phyloP scores from a whole-genome alignment of 2,329 filamentous ascomycete species.

The Paradendryphiella salina region DNA sequence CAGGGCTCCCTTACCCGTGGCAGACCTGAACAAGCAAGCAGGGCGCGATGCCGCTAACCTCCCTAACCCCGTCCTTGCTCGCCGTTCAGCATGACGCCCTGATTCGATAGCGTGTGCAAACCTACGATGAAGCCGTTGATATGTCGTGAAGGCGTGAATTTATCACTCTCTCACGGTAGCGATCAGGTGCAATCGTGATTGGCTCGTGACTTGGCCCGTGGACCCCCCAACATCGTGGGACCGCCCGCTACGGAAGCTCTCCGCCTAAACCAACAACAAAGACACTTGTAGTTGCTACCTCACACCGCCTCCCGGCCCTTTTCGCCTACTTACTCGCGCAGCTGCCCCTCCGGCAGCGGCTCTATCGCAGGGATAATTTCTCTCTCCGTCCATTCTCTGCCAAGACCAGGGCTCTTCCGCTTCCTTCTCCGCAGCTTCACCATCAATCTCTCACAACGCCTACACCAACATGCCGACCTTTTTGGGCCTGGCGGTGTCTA shows the following conservation, averaged over 20 bases:
- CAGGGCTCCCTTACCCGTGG: background rate
- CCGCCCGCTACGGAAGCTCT: conserved; percentile 14
- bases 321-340: conserved; percentile 19
- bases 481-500: conserved; percentile 97
- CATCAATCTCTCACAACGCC: conserved; percentile 8
- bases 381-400: conserved; percentile 16
- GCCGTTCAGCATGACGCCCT: conserved; percentile 11
- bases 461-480: conserved; percentile 77
- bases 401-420: conserved; percentile 23
- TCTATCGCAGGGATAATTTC: conserved; percentile 15
- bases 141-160: background rate
- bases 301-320: conserved; percentile 15
- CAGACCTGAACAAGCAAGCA: conserved; percentile 2
- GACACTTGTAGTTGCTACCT: conserved; percentile 19
- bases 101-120: conserved; percentile 6
- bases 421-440: conserved; percentile 17
- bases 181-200: conserved; percentile 14
- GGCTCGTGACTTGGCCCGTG: conserved; percentile 9
- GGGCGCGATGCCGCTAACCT: conserved; percentile 9
- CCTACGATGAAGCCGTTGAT: background rate
- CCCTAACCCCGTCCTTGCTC: conserved; percentile 16
- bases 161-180: background rate
- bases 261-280: conserved; percentile 19
- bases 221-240: conserved; percentile 11
- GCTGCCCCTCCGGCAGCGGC: conserved; percentile 10